Percentiles rank a stretch among this genome's conserved stretches.
These are phyloP conservation scores for Tuber calosporum DNA, from an alignment of 495 filamentous ascomycete species.

Conservation along the genomic window DNA sequence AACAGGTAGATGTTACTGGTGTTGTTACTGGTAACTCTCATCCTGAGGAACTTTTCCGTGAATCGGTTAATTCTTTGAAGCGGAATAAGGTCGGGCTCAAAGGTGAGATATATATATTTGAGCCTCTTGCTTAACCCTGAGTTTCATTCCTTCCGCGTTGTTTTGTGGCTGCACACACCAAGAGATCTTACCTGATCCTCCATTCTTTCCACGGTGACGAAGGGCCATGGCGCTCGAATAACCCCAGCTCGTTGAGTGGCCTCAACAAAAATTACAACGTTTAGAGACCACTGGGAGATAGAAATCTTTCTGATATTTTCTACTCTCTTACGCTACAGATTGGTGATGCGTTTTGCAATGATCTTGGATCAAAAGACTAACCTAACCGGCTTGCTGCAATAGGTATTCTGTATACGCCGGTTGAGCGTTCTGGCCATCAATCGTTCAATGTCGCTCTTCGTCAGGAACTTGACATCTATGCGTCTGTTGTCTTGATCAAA, in stretches of 20 bases:
- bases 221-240: conserved; percentile 30
- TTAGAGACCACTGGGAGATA: conserved; percentile 29
- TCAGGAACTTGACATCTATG: conserved; percentile 98
- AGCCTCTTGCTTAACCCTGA: neutral
- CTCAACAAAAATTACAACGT: conserved; percentile 28
- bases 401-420: conserved; percentile 90
- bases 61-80: conserved; percentile 88
- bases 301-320: conserved; percentile 18
- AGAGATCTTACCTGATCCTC: neutral
- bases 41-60: conserved; percentile 87
- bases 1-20: conserved; percentile 94
- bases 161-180: neutral
- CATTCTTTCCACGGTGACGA: conserved; percentile 27
- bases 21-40: conserved; percentile 79
- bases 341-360: neutral
- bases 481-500: conserved; percentile 95
- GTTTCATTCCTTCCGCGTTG: neutral
- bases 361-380: conserved; percentile 8
- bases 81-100: conserved; percentile 98
- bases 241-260: conserved; percentile 29
- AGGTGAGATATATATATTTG: conserved; percentile 47
- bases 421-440: conserved; percentile 94
- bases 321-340: conserved; percentile 11
- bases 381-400: conserved; percentile 17
- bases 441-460: conserved; percentile 99